Conservation (phyloP, 2,329 filamentous ascomycete species). For the Pezicula neosporulosa region DNA sequence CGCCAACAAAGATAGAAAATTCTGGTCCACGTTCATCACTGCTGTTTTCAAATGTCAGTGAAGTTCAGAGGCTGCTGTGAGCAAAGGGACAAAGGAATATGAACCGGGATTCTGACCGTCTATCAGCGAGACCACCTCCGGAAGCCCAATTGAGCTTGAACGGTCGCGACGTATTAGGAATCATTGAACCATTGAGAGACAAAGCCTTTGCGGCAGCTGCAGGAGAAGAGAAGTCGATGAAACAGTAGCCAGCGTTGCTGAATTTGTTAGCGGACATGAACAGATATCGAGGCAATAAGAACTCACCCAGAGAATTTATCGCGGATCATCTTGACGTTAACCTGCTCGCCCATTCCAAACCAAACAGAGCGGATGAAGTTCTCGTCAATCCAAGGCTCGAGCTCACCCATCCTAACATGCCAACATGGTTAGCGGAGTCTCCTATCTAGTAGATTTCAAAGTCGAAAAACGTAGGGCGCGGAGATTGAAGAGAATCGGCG, state of each 20-base stretch:
- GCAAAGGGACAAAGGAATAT: slow-evolving; percentile 20
- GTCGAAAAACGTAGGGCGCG: neutral
- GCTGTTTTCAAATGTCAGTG: slow-evolving; percentile 20
- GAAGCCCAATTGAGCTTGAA: slow-evolving; percentile 99
- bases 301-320: slow-evolving; percentile 96
- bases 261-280: slow-evolving; percentile 8
- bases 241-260: slow-evolving; percentile 97
- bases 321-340: slow-evolving; percentile 99
- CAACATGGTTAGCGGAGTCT: neutral
- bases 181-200: slow-evolving; percentile 80
- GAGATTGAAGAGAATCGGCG: slow-evolving; percentile 13
- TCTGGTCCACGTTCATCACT: slow-evolving; percentile 96
- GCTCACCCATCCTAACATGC: slow-evolving; percentile 85
- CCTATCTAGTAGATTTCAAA: neutral
- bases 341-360: slow-evolving; percentile 86
- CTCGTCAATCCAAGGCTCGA: slow-evolving; percentile 99
- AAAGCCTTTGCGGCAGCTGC: slow-evolving; percentile 90
- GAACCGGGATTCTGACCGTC: slow-evolving; percentile 59
- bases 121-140: slow-evolving; percentile 90
- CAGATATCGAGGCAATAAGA: slow-evolving; percentile 1
- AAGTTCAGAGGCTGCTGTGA: slow-evolving; percentile 3
- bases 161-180: slow-evolving; percentile 89
- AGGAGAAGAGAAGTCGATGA: slow-evolving; percentile 84
- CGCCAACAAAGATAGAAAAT: slow-evolving; percentile 96
- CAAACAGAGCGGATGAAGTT: slow-evolving; percentile 95